These are phyloP conservation scores for Daldinia eschscholtzii DNA, from an alignment of 2,329 filamentous ascomycete species.

Conservation along the genomic window DNA sequence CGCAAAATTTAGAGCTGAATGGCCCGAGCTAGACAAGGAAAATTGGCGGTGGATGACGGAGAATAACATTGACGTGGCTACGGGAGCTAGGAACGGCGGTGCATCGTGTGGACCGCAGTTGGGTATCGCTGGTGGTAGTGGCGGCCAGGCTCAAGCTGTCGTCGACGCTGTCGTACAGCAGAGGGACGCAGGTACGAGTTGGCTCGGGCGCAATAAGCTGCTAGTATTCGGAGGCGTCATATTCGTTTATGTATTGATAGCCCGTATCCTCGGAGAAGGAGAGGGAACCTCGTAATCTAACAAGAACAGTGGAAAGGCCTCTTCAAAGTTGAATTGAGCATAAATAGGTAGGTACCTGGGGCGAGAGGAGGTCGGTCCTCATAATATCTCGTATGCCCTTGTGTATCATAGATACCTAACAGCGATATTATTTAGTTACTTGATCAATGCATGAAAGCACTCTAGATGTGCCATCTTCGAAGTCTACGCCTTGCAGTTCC, in stretches of 20 bases:
- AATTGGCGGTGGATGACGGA: conserved; percentile 94
- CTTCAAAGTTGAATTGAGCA: background rate
- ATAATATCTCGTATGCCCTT: conserved; percentile 12
- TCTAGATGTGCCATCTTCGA: no score
- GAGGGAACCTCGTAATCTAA: conserved; percentile 38
- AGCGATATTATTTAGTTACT: background rate
- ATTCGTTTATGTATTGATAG: conserved; percentile 86
- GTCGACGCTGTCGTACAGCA: conserved; percentile 82
- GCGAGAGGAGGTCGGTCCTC: conserved; percentile 9
- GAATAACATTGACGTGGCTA: conserved; percentile 80
- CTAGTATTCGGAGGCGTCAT: conserved; percentile 76
- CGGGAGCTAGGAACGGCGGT: conserved; percentile 73
- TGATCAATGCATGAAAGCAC: background rate
- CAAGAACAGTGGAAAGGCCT: conserved; percentile 7
- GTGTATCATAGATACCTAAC: conserved; percentile 26
- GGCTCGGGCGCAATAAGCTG: conserved; percentile 84
- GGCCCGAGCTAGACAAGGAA: conserved; percentile 88
- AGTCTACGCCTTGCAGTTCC: no score
- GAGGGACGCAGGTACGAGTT: conserved; percentile 85
- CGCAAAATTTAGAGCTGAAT: conserved; percentile 88
- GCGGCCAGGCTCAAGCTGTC: conserved; percentile 75
- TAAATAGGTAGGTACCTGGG: background rate
- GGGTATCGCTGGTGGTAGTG: conserved; percentile 72
- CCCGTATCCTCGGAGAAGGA: conserved; percentile 74
- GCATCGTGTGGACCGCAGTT: conserved; percentile 65